A percentile compares a stretch with the other conserved stretches of the same genome.
Conservation (phyloP, 164 flowering plant species). For the Saururus chinensis region DNA sequence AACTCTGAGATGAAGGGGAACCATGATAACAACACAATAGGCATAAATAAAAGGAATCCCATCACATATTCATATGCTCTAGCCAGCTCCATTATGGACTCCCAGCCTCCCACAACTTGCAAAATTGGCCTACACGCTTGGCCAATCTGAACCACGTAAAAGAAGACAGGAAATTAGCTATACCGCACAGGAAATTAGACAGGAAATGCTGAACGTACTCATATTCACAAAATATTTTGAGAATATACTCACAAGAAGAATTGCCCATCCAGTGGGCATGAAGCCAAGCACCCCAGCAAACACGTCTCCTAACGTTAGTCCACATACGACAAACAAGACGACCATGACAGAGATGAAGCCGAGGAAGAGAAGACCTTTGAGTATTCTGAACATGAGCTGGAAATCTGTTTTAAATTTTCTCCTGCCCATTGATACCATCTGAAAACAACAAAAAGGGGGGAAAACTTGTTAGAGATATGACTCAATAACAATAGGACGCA, state of each 20-base stretch:
- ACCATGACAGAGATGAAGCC: slow-evolving; percentile 80
- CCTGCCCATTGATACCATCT: slow-evolving; percentile 97
- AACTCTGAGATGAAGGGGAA: slow-evolving; percentile 89
- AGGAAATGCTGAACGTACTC: not conserved
- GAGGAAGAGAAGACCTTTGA: slow-evolving; percentile 81
- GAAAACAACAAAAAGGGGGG: not conserved
- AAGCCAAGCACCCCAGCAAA: slow-evolving; percentile 77
- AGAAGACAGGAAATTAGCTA: not conserved
- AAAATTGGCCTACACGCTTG: slow-evolving; percentile 65
- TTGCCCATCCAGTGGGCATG: slow-evolving; percentile 94
- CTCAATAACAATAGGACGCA: not conserved
- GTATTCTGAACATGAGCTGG: slow-evolving; percentile 94
- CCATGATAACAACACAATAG: slow-evolving; percentile 79
- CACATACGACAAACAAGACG: slow-evolving; percentile 71
- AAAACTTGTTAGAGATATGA: not conserved
- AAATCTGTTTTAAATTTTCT: slow-evolving; percentile 79
- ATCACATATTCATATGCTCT: slow-evolving; percentile 77
- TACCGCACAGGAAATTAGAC: not conserved
- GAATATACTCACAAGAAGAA: slow-evolving; percentile 62
- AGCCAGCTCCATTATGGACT: slow-evolving; percentile 72
- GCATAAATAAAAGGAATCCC: slow-evolving; percentile 73
- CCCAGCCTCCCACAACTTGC: slow-evolving; percentile 57
- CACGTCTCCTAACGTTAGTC: slow-evolving; percentile 62
- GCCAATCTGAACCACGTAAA: slow-evolving; percentile 42
- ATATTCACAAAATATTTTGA: not conserved